phyloP scores from a whole-genome alignment of 176 grass and related monocot genomes.

The Triticum monococcum region DNA sequence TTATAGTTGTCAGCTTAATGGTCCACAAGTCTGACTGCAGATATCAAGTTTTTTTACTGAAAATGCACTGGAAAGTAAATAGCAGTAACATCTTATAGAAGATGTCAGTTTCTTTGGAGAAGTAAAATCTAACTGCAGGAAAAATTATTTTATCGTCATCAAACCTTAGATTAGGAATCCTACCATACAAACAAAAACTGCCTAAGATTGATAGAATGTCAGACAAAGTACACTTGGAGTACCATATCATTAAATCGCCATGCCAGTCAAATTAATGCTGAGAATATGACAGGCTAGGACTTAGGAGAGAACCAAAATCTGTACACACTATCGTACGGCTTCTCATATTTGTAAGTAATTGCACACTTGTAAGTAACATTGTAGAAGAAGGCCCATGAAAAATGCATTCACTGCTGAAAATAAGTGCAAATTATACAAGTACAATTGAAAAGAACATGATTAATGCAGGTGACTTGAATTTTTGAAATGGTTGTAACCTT shows the following conservation, averaged over 20 bases:
- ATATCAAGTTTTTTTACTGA: not conserved
- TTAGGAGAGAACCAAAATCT: slow-evolving; percentile 8
- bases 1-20: not conserved
- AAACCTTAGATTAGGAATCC: not conserved
- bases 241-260: not conserved
- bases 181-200: not conserved
- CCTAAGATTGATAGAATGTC: not conserved
- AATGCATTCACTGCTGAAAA: not conserved
- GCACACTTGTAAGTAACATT: slow-evolving; percentile 1
- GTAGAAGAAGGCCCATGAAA: not conserved
- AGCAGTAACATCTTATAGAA: not conserved
- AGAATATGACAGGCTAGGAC: not conserved
- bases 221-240: not conserved
- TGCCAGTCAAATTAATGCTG: not conserved
- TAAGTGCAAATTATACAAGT: not conserved
- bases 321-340: not conserved
- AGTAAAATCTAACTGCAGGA: not conserved
- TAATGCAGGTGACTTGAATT: not conserved
- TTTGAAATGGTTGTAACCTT: not conserved
- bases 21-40: not conserved
- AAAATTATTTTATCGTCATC: not conserved
- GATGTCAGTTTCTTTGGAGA: not conserved
- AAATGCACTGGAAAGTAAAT: slow-evolving; percentile 24
- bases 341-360: slow-evolving; percentile 4
- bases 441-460: not conserved